Evolutionary conservation across 78 protist genomes (phyloP).

Genomic region (Dictyostelium discoideum): dicty_2.7 NC_007088.5:1656501-1657000

Average conservation of each 20-base stretch:
- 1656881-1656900: slow-evolving; percentile 4
- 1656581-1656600: slow-evolving; percentile 26
- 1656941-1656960: slow-evolving; percentile 14
- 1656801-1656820: too few relatives aligned
- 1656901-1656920: slow-evolving; percentile 41
- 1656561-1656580: slow-evolving; percentile 27
- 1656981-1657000: background rate
- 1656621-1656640: slow-evolving; percentile 19
- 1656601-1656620: slow-evolving; percentile 44
- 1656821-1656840: too few relatives aligned
- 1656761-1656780: background rate
- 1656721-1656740: background rate
- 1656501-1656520: background rate
- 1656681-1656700: slow-evolving; percentile 32
- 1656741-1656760: background rate
- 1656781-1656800: background rate
- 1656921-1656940: slow-evolving; percentile 66
- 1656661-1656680: slow-evolving; percentile 47
- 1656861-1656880: background rate
- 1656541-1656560: background rate
- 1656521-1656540: background rate
- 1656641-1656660: background rate
- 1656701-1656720: slow-evolving; percentile 21
- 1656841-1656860: too few relatives aligned
- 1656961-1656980: background rate